These are phyloP conservation scores for Vitrella brassicaformis DNA, from an alignment of 73 alveolate species.

Conservation along the genomic window DNA sequence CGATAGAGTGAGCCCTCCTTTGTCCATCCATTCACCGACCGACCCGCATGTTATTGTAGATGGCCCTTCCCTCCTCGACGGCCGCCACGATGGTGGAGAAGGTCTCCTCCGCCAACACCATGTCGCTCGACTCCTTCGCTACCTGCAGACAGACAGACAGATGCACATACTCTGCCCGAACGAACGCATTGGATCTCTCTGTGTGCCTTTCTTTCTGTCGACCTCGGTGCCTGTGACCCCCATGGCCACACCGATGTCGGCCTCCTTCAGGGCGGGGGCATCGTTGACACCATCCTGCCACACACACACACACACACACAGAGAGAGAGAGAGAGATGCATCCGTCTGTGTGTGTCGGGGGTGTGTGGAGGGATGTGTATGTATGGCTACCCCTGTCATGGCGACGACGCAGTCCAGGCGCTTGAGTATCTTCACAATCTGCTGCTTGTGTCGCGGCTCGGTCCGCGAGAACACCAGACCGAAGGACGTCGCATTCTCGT, in stretches of 20 bases:
- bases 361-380: too few species aligned
- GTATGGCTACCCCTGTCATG: slow-evolving; percentile 92
- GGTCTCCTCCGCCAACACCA: slow-evolving; percentile 30
- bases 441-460: slow-evolving; percentile 72
- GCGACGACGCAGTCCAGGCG: slow-evolving; percentile 17
- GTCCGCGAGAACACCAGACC: slow-evolving; percentile 77
- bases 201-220: too few species aligned
- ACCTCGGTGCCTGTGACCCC: slow-evolving; percentile 69
- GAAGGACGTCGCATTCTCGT: too few species aligned
- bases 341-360: too few species aligned
- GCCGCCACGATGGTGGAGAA: slow-evolving; percentile 90
- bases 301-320: slow-evolving; percentile 97
- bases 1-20: too few species aligned
- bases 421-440: slow-evolving; percentile 12
- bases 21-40: too few species aligned
- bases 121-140: slow-evolving; percentile 40
- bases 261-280: slow-evolving; percentile 97
- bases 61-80: slow-evolving; percentile 93
- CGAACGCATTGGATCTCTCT: too few species aligned
- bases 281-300: slow-evolving; percentile 99
- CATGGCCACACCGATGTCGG: slow-evolving; percentile 84
- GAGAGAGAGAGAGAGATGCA: too few species aligned
- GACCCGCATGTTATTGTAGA: slow-evolving; percentile 74
- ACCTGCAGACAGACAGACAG: too few species aligned
- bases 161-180: too few species aligned